These are phyloP conservation scores for Apiospora aurea DNA, from an alignment of 2,329 filamentous ascomycete genomes.

Conservation along the genomic window DNA sequence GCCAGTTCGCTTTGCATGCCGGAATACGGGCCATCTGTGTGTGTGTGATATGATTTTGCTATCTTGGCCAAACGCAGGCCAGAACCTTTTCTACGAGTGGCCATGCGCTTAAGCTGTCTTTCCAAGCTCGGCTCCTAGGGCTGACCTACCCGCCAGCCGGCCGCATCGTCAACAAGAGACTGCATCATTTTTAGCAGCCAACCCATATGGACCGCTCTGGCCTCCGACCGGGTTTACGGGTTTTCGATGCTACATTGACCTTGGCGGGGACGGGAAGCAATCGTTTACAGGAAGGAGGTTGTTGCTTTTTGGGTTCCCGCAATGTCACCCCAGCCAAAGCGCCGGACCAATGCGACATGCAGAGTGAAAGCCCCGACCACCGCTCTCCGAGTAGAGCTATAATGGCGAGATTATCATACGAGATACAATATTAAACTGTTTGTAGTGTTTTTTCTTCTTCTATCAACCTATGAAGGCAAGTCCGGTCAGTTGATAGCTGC, in stretches of 20 bases:
- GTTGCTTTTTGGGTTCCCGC: background rate
- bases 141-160: constrained; percentile 9
- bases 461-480: background rate
- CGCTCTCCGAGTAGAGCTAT: background rate
- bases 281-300: background rate
- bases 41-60: background rate
- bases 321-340: background rate
- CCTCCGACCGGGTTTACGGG: background rate
- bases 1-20: background rate
- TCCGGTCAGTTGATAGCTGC: background rate
- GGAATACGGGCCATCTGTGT: background rate
- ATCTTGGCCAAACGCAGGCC: background rate
- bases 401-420: background rate
- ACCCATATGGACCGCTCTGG: background rate
- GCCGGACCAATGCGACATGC: background rate
- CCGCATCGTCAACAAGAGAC: background rate
- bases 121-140: background rate
- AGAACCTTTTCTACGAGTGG: background rate
- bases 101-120: background rate
- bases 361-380: background rate
- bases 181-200: background rate
- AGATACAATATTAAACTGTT: background rate
- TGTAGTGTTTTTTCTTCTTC: background rate
- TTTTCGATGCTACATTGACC: background rate
- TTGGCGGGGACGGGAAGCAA: background rate